Conservation (phyloP, 768 basidiomycete species). For the Tylopilus felleus region DNA sequence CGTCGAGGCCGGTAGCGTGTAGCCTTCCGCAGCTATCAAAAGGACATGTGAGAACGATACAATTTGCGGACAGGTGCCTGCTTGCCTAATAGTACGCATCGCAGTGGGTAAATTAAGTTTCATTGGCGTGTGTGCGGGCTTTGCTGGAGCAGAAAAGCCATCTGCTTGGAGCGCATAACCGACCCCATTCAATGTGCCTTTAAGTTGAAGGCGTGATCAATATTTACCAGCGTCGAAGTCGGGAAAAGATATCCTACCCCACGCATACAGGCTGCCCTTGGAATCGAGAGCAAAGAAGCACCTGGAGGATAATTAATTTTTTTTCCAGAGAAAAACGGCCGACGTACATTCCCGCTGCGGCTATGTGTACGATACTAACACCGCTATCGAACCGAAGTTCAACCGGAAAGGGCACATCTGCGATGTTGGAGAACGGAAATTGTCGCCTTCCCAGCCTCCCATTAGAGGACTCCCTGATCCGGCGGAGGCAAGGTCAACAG, state of each 20-base stretch:
- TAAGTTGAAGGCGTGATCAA: conserved; percentile 23
- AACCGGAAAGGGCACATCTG: conserved; percentile 59
- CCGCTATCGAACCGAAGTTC: conserved; percentile 54
- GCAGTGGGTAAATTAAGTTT: conserved; percentile 55
- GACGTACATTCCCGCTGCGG: conserved; percentile 79
- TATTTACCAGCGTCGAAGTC: background rate
- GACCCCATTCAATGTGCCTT: conserved; percentile 61
- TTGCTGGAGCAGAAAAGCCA: conserved; percentile 55
- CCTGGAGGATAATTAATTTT: conserved; percentile 41
- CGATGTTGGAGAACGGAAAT: conserved; percentile 32
- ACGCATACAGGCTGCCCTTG: conserved; percentile 67
- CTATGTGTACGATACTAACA: conserved; percentile 64
- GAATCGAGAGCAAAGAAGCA: conserved; percentile 86
- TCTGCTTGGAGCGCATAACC: conserved; percentile 40
- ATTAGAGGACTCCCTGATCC: conserved; percentile 52
- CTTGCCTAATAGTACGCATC: conserved; percentile 64
- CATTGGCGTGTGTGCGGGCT: conserved; percentile 50
- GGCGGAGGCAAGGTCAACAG: background rate
- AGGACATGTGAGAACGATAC: conserved; percentile 11
- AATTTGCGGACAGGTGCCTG: background rate
- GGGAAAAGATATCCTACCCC: conserved; percentile 51
- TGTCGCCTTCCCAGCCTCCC: conserved; percentile 59
- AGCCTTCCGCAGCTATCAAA: conserved; percentile 67
- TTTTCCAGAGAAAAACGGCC: background rate
- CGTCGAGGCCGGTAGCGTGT: conserved; percentile 66